phyloP scores from a whole-genome alignment of 192 early-diverging fungal species.

The Backusella morwellensis region DNA sequence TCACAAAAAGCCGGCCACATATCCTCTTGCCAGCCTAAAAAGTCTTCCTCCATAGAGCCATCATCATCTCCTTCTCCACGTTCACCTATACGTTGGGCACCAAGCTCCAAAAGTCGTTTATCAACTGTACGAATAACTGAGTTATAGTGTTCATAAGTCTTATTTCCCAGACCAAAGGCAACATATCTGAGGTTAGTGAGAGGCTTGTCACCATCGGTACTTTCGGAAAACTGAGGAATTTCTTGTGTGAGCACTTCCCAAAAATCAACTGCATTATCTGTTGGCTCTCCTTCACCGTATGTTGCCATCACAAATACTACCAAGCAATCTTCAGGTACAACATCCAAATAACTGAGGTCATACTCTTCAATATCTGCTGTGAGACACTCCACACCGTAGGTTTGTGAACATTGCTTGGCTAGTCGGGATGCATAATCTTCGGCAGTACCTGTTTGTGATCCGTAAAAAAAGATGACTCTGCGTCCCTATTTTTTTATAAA shows the following conservation, averaged over 20 bases:
- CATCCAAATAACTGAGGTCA: slow-evolving; percentile 79
- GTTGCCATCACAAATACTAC: slow-evolving; percentile 93
- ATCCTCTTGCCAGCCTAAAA: slow-evolving; percentile 87
- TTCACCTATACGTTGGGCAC: slow-evolving; percentile 71
- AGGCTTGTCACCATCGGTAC: slow-evolving; percentile 58
- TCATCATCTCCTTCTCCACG: slow-evolving; percentile 97
- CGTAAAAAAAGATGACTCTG: slow-evolving; percentile 86
- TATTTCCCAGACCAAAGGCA: slow-evolving; percentile 85
- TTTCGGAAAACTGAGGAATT: slow-evolving; percentile 50
- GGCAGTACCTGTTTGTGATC: slow-evolving; percentile 97
- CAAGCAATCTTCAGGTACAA: slow-evolving; percentile 63
- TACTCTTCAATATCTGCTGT: slow-evolving; percentile 87
- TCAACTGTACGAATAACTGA: slow-evolving; percentile 73
- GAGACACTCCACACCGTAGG: slow-evolving; percentile 68
- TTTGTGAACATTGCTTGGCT: slow-evolving; percentile 76
- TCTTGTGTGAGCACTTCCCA: slow-evolving; percentile 85
- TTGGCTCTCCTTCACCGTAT: slow-evolving; percentile 97
- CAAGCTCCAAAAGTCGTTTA: slow-evolving; percentile 61
- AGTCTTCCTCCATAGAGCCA: slow-evolving; percentile 91
- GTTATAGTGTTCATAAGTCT: slow-evolving; percentile 89
- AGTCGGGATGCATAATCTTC: slow-evolving; percentile 95
- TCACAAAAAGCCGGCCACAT: slow-evolving; percentile 74
- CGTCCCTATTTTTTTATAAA: slow-evolving; percentile 47
- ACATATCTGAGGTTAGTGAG: slow-evolving; percentile 59
- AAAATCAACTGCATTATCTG: slow-evolving; percentile 92